Evolutionary conservation across 768 basidiomycete species (phyloP).

Genomic region (Podaxis sp.): DNA sequence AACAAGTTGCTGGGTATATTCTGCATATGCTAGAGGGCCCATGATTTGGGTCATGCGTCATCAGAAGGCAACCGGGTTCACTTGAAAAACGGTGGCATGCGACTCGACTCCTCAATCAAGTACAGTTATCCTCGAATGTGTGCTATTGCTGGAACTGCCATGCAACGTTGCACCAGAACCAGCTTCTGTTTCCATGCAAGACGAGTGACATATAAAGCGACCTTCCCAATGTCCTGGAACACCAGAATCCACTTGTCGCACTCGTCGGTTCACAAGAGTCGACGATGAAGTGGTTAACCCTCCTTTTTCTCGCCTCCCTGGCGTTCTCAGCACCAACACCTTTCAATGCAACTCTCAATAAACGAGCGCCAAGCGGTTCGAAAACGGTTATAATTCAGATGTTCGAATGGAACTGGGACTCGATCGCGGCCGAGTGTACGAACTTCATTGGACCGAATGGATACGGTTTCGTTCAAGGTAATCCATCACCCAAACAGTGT

Average conservation of each 20-base stretch:
- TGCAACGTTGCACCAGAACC: not conserved
- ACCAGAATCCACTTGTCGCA: not conserved
- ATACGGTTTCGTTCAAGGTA: conserved; percentile 71
- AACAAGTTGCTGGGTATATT: not conserved
- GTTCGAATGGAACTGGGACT: conserved; percentile 68
- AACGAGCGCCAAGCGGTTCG: conserved; percentile 13
- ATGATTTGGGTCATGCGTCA: not conserved
- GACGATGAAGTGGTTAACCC: conserved; percentile 3
- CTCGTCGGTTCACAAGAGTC: not conserved
- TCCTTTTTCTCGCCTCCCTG: not conserved
- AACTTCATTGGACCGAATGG: conserved; percentile 69
- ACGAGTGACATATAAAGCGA: not conserved
- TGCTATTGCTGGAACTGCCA: not conserved
- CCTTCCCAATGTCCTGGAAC: not conserved
- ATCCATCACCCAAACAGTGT: not conserved
- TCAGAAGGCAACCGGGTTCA: not conserved
- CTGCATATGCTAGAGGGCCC: not conserved
- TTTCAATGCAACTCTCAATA: not conserved
- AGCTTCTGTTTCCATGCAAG: not conserved
- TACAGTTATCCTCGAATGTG: not conserved
- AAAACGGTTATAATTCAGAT: conserved; percentile 65
- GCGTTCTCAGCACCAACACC: not conserved
- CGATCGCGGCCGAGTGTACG: conserved; percentile 63
- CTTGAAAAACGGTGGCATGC: not conserved
- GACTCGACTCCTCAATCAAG: not conserved